Conservation (phyloP, 2,329 filamentous ascomycete species). For the Fusarium subtropicale region DNA sequence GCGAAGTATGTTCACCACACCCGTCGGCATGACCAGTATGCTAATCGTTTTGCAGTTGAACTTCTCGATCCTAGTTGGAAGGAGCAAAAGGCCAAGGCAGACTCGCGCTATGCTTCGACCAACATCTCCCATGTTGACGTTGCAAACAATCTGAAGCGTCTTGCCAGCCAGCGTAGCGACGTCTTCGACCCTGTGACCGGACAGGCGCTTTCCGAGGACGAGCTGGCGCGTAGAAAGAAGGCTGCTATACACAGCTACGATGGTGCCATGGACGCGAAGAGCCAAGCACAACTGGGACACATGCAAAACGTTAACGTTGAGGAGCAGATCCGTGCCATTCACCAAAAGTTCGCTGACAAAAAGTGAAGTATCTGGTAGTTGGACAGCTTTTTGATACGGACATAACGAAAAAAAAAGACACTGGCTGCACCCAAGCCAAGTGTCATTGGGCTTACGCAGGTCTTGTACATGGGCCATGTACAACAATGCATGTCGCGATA, state of each 20-base stretch:
- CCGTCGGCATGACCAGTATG: neutral
- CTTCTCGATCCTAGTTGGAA: slow-evolving; percentile 95
- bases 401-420: slow-evolving; percentile 9
- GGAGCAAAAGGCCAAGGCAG: slow-evolving; percentile 90
- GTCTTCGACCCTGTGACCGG: slow-evolving; percentile 83
- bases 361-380: slow-evolving; percentile 44
- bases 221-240: slow-evolving; percentile 79
- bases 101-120: slow-evolving; percentile 84
- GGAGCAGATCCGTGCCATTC: slow-evolving; percentile 80
- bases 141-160: slow-evolving; percentile 93
- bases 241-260: slow-evolving; percentile 74
- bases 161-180: slow-evolving; percentile 88
- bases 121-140: slow-evolving; percentile 89
- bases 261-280: slow-evolving; percentile 71
- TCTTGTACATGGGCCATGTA: slow-evolving; percentile 24
- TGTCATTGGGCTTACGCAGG: neutral
- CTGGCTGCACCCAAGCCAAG: neutral
- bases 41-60: slow-evolving; percentile 74
- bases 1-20: slow-evolving; percentile 69
- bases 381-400: slow-evolving; percentile 3
- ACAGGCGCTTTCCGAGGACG: slow-evolving; percentile 77
- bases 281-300: slow-evolving; percentile 64
- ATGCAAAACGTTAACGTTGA: slow-evolving; percentile 81
- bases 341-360: slow-evolving; percentile 63
- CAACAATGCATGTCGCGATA: slow-evolving; percentile 20